Base-by-base conservation (phyloP, 108 stramenopile genomes). In the Skeletonema marinoi region DNA sequence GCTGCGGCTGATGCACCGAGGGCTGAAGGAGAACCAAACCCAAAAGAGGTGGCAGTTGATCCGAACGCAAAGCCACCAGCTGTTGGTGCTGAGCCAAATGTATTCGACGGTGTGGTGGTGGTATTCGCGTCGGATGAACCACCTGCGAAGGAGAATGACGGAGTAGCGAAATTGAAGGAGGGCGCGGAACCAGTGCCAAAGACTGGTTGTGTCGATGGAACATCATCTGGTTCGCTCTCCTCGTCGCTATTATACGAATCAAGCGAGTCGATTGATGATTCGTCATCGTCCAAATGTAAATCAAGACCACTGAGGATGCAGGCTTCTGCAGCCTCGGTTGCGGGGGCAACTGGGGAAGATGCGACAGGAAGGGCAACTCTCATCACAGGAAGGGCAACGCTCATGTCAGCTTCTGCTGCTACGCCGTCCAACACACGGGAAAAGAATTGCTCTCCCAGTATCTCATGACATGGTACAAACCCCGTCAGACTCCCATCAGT, bases 401-500 rank as follows among this genome's bases (percentile, higher is more conserved):
- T n/a, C n/a, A 59, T 70, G 14, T 70, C 68, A 32, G 32, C 14
- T 63, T 32, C 35, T 13, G 11, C 30, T 17, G 14, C 38, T 4
- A 69, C 17, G 30, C 32, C 51, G 58, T 39, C 41, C 38, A 32
- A 56, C 32, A 17, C 58, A 21, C 61, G 59, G 13, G 63, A 32
- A 65, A 80, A 80, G 56, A 60, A 80, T 36, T 29, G 32, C 16
- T n/a, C 60, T 35, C 80, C 73, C 14, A 70, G 7, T 3, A 31
- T 60, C 16, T 62, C 67, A 48, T 74, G 68, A 33, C 66, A 64
- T 12, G 80, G 80, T 0, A 61, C 62, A 56, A 80, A 81, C 42
- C 74, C 69, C 41, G 65, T 58, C 2, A 91, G 38, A 17, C 85
- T 85, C 14, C 88, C 91, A 81, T 92, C 89, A 0, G 90, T 90